Percentiles rank a stretch among this genome's conserved stretches.
Evolutionary conservation across 306 rosid genomes (phyloP).

Genomic region (Fragaria nilgerrensis): DNA sequence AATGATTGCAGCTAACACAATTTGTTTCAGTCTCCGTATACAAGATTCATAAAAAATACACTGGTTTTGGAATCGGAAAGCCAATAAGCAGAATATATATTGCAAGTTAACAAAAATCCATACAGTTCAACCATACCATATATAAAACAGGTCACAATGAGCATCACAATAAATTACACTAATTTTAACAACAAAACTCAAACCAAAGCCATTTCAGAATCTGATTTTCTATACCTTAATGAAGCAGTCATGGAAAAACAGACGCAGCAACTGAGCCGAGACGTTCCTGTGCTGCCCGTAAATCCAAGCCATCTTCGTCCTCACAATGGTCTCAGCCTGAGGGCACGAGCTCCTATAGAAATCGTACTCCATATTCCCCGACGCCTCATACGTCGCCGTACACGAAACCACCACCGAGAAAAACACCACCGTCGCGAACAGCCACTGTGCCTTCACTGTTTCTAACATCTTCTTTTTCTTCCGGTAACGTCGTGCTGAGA

Average conservation of each 20-base stretch:
- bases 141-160: neutral
- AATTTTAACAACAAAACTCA: no score
- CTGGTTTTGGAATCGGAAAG: neutral
- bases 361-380: conserved; percentile 48
- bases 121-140: neutral
- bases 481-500: neutral
- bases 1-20: neutral
- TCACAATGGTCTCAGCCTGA: conserved; percentile 50
- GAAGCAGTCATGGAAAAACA: conserved; percentile 92
- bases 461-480: neutral
- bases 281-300: conserved; percentile 46
- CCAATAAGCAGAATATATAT: neutral
- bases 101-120: neutral
- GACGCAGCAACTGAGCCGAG: conserved; percentile 69
- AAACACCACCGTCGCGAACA: conserved; percentile 20
- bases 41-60: neutral
- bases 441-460: neutral
- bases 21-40: neutral
- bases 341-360: conserved; percentile 63
- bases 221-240: conserved; percentile 36
- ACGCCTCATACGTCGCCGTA: conserved; percentile 8
- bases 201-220: neutral
- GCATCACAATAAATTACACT: neutral
- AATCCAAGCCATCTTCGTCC: conserved; percentile 46
- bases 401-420: conserved; percentile 44